Base-by-base conservation (phyloP, 208 protist genomes). In the Acanthamoeba castellanii region DNA sequence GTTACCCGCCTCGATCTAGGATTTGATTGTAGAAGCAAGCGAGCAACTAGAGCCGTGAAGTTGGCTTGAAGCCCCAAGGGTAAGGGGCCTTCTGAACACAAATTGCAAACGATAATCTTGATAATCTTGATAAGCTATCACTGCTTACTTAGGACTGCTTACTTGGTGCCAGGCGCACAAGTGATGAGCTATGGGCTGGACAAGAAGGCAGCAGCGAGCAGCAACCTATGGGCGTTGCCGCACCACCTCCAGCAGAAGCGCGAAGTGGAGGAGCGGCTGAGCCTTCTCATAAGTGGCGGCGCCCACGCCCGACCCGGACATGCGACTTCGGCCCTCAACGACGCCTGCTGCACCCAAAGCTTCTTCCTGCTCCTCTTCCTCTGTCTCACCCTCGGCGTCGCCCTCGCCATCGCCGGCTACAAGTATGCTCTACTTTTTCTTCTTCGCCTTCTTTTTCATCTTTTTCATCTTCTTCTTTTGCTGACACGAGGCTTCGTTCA, bases 341-440 rank as follows among this genome's bases (percentile, higher is more conserved):
- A 82, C 16, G 70, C 70, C 18, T 82, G 74, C 37, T 82, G 74
- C 74, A 82, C 74, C 37, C 74, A 82, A 20, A 82, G 74, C 45
- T 82, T 45, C 74, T 82, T 82, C 42, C 34, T 82, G 13, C 74
- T 82, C 42, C 74, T 82, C 45, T 20, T 14, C n/a, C 74, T 82
- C 34, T 82, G 32, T 20, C 20, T 82, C 42, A 2, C 9, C 34
- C 32, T 82, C 34, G 74, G 74, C 45, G 42, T 82, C 74, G 74
- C 22, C 45, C 74, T 82, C 4, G 25, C 42, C 74, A 82, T 82
- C 42, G 37, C 32, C 6, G 74, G 74, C 74, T 82, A 82, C 37
- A 14, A 45, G 70, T 78, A 27, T 32, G 32, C 37, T 1, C 59
- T 66, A 1, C 52, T 20, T 20, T 13, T 20, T 22, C 6, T 57